phyloP scores from a whole-genome alignment of 805 yeast genomes.

The Metschnikowia peoriensis region DNA sequence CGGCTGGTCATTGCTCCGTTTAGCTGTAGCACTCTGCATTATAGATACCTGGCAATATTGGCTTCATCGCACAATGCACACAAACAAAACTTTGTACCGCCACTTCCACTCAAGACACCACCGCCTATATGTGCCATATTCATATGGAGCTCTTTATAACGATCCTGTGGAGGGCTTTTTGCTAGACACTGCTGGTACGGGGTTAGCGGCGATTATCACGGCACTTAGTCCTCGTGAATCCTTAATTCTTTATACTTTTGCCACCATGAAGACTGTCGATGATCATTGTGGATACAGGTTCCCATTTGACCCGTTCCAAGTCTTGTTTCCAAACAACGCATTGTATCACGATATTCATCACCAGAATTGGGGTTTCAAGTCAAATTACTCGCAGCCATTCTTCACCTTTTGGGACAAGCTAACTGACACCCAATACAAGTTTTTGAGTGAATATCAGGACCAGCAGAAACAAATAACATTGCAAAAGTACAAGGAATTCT shows the following conservation, averaged over 20 bases:
- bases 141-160: conserved; percentile 93
- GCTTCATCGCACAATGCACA: conserved; percentile 87
- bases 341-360: conserved; percentile 97
- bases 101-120: conserved; percentile 94
- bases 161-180: conserved; percentile 92
- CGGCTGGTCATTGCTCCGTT: conserved; percentile 58
- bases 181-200: conserved; percentile 90
- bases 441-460: conserved; percentile 58
- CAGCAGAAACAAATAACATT: conserved; percentile 67
- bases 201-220: conserved; percentile 66
- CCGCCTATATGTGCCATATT: conserved; percentile 91
- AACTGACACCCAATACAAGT: conserved; percentile 67
- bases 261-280: conserved; percentile 95
- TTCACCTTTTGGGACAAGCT: conserved; percentile 89
- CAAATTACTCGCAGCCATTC: conserved; percentile 93
- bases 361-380: conserved; percentile 91
- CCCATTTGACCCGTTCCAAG: conserved; percentile 89
- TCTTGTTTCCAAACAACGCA: conserved; percentile 90
- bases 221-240: conserved; percentile 75
- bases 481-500: conserved; percentile 60
- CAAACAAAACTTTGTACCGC: conserved; percentile 70
- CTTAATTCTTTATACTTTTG: conserved; percentile 71
- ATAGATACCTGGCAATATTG: conserved; percentile 96
- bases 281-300: conserved; percentile 98
- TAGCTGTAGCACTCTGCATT: conserved; percentile 63